Evolutionary conservation across 805 yeast species (phyloP), one percentile per base, ranked within the genome.

Genomic region (Ogataea haglerorum): DNA sequence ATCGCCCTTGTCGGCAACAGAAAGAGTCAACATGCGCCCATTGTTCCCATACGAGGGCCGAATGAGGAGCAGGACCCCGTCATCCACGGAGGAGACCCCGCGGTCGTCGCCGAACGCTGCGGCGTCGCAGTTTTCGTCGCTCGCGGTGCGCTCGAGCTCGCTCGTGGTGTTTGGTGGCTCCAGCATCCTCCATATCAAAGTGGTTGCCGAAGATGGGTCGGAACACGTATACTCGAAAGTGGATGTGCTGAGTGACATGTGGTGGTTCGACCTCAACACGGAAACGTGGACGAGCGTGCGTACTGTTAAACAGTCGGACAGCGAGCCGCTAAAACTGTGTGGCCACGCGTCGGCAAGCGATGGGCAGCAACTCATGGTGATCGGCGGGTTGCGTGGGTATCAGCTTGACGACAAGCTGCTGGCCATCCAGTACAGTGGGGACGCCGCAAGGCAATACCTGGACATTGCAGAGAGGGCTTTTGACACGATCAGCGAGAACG

Each of bases 261-360:
- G 80, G 80, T 64, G 67, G 60, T 75, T 72, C 46, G 70, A 72
- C 46, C 48, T 75, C 18, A 65, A 64, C 21, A 48, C 61, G 1
- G 76, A 70, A 42, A 52, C 53, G 2, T 76, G 81, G 81, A 29
- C 34, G 12, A 36, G 46, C 13, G 24, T 59, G 1, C 42, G 46
- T 1, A 49, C 65, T 0, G 56, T 28, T 37, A 31, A 39, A 16
- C 27, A 34, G 9, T 30, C 24, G 13, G 39, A 38, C 4, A 36
- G 28, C 19, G 40, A 34, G 2, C 43, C 42, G 9, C 30, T 49
- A n/a, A 38, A 42, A 25, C 21, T 54, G 6, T 60, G 64, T 38
- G 67, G 61, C 14, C 63, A 63, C 39, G 37, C 47, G 10, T 38
- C 51, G 8, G 34, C 41, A 1, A 10, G 45, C 6, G 51, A 53